Conservation (phyloP, 148 eudicot species). For the Agrostemma githago region DNA sequence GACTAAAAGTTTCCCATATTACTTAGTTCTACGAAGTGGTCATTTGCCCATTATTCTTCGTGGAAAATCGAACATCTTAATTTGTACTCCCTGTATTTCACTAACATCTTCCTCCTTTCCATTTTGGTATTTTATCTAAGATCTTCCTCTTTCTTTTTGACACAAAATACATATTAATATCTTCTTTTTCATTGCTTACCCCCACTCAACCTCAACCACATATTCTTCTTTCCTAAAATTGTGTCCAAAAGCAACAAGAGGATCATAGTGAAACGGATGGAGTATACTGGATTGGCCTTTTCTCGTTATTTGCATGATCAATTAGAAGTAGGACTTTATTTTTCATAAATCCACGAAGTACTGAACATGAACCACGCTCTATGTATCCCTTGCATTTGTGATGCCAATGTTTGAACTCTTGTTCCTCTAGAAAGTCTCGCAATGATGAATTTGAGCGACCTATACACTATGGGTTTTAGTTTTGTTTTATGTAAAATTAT, state of each 20-base stretch:
- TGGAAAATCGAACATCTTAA: background rate
- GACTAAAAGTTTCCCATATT: background rate
- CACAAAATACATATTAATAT: too few relatives aligned
- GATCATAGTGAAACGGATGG: background rate
- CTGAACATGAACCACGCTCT: background rate
- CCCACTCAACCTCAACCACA: too few relatives aligned
- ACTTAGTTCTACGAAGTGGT: background rate
- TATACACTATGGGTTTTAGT: background rate
- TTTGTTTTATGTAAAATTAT: background rate
- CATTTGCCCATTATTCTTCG: background rate
- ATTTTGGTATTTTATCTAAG: too few relatives aligned
- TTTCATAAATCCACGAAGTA: background rate
- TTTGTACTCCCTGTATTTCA: background rate
- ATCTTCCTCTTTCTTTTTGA: too few relatives aligned
- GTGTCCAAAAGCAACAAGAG: too few relatives aligned
- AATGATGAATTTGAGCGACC: background rate
- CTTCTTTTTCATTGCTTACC: too few relatives aligned
- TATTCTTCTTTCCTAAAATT: too few relatives aligned
- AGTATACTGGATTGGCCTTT: background rate
- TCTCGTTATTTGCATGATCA: background rate
- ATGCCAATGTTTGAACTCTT: background rate
- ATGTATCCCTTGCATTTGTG: background rate
- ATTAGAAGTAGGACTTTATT: slow-evolving; percentile 5
- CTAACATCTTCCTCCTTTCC: too few relatives aligned
- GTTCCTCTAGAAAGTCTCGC: background rate